Evolutionary conservation across 2,329 filamentous ascomycete species (phyloP), one percentile per base, ranked within the genome.

Genomic region (Phyllosticta paracitricarpa): DNA sequence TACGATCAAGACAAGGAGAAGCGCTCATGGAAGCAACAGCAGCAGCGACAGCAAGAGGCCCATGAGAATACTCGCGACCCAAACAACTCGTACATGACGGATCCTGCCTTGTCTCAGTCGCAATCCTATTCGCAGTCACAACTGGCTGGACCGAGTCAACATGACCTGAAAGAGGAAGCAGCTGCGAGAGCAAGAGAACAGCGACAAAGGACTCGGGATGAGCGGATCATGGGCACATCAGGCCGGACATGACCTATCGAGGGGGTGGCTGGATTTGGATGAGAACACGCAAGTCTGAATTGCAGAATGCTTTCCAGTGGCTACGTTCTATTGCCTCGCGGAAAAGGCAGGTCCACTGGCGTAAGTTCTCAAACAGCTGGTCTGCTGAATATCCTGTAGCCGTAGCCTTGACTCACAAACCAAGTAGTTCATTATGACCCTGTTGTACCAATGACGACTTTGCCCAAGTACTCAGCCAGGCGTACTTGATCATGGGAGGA

Each of bases 1-100:
- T 89, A 89, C 75, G 87, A 90, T 69, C 85, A 87, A 71, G 79
- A 80, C 28, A 81, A 84, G 63, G 65, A 70, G 61, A 71, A 69
- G 59, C 71, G 68, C 53, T 61, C 69, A 12, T 69, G 68, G 66
- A 70, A 72, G 59, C 61, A 62, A 40, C 55, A 60, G 9, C 67
- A 70, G 57, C 51, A 57, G 8, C 63, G 63, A 28, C 57, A 58
- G 35, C 63, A 64, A 30, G 51, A 58, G 26, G 52, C 57, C 22
- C 22, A 53, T 33, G 52, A 53, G 12, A 55, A 22, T 17, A 22
- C 51, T 17, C 40, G n/a, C 12, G 40, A 48, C 40, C 40, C 40
- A 3, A 12, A 63, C 48, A 48, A 55, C 19, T 54, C 54, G 22
- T 59, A 62, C 56, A 62, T 57, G 61, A 59, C 57, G n/a, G 61